These are phyloP conservation scores for Fusarium begoniae DNA, from an alignment of 2,329 filamentous ascomycete species.

Conservation along the genomic window DNA sequence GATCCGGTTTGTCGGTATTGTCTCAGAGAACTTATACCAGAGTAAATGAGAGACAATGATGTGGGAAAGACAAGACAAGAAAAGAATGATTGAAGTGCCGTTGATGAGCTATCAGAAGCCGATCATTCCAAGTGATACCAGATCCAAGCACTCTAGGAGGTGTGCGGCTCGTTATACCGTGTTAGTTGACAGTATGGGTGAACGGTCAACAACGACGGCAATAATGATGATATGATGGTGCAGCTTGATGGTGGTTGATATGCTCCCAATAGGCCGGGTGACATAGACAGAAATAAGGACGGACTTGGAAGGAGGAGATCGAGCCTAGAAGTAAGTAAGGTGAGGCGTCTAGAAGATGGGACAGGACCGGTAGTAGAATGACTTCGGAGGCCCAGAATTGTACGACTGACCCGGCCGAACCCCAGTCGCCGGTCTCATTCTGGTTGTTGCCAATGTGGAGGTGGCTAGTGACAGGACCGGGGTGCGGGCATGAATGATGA, in stretches of 20 bases:
- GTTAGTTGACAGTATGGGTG: slow-evolving; percentile 2
- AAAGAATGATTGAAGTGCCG: not conserved
- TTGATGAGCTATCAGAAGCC: not conserved
- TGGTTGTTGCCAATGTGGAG: slow-evolving; percentile 45
- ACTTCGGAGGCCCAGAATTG: slow-evolving; percentile 41
- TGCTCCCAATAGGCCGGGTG: slow-evolving; percentile 27
- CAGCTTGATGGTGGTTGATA: slow-evolving; percentile 12
- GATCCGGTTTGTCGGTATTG: not conserved
- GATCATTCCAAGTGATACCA: slow-evolving; percentile 12
- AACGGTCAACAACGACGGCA: slow-evolving; percentile 14
- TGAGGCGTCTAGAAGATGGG: slow-evolving; percentile 37
- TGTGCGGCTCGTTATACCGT: slow-evolving; percentile 8
- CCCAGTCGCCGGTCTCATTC: slow-evolving; percentile 43
- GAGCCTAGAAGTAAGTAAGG: slow-evolving; percentile 41
- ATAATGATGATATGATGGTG: slow-evolving; percentile 9
- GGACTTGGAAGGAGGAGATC: slow-evolving; percentile 39
- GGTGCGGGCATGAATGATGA: slow-evolving; percentile 42
- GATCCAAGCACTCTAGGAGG: slow-evolving; percentile 17
- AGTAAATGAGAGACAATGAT: not conserved
- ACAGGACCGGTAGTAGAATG: slow-evolving; percentile 35
- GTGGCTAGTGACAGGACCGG: slow-evolving; percentile 45
- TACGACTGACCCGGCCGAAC: slow-evolving; percentile 43
- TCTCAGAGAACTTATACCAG: not conserved
- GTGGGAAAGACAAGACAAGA: not conserved
- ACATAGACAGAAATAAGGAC: slow-evolving; percentile 27